phyloP scores from a whole-genome alignment of 2,329 filamentous ascomycete species.

The Teratosphaeria gauchensis region DNA sequence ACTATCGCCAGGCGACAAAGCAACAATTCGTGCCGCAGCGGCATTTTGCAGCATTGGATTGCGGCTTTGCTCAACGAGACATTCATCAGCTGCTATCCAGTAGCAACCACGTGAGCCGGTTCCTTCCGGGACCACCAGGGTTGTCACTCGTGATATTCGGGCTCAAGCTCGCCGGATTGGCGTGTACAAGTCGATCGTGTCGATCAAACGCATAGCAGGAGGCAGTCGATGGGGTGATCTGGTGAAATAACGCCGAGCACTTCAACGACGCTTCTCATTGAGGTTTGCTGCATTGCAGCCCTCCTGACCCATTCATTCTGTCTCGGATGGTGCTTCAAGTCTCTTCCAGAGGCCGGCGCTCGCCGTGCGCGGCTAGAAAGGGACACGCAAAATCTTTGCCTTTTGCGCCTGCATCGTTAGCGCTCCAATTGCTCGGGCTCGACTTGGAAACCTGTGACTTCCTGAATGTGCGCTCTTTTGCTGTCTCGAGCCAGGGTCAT shows the following conservation, averaged over 20 bases:
- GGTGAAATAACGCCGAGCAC: background rate
- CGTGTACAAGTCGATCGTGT: background rate
- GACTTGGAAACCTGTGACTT: background rate
- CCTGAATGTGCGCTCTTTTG: background rate
- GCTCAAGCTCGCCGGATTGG: background rate
- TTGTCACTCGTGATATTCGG: background rate
- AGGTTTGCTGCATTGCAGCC: too few relatives aligned
- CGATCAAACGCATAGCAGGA: background rate
- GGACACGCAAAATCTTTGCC: background rate
- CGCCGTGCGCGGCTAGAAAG: background rate
- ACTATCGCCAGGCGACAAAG: too few relatives aligned
- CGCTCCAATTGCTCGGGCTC: background rate
- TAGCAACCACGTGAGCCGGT: background rate
- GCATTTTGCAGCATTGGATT: background rate
- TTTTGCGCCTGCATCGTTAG: background rate
- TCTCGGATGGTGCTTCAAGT: background rate
- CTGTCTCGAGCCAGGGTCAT: background rate
- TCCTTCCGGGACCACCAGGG: background rate
- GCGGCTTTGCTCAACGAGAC: background rate
- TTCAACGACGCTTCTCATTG: background rate
- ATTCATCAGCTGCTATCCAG: background rate
- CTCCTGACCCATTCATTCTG: background rate
- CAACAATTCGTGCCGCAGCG: too few relatives aligned
- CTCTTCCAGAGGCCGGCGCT: background rate
- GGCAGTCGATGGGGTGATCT: background rate